These are phyloP conservation scores for Syzygium syzygioides DNA, from an alignment of 441 rosid genomes.

Conservation along the genomic window DNA sequence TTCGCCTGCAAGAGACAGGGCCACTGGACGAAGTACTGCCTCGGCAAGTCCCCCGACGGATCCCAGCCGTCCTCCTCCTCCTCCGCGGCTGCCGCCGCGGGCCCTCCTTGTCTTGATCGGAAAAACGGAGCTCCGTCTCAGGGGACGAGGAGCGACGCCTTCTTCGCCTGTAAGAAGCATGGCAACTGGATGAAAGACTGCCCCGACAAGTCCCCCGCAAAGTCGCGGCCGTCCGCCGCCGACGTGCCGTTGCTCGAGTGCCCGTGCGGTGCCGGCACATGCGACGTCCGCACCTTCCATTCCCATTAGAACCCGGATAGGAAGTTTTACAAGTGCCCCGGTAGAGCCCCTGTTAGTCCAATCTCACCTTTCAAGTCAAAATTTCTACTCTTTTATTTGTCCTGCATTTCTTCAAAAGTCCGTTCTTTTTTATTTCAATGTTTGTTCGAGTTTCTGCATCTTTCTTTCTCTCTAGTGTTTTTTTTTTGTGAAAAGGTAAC, in stretches of 20 bases:
- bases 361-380: background rate
- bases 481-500: background rate
- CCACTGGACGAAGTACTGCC: slow-evolving; percentile 40
- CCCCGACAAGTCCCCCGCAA: slow-evolving; percentile 16
- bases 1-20: slow-evolving; percentile 25
- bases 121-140: background rate
- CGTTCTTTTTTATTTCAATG: background rate
- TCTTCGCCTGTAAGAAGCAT: slow-evolving; percentile 20
- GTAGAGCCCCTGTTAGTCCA: background rate
- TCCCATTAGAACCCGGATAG: slow-evolving; percentile 22
- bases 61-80: background rate
- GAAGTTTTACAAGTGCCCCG: slow-evolving; percentile 30
- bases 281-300: slow-evolving; percentile 6
- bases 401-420: background rate
- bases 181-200: slow-evolving; percentile 47
- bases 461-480: background rate
- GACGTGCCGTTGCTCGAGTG: slow-evolving; percentile 27
- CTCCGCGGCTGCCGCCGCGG: background rate
- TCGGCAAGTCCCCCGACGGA: slow-evolving; percentile 6
- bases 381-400: background rate
- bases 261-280: slow-evolving; percentile 23
- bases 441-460: background rate
- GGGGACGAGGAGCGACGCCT: background rate
- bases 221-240: background rate
- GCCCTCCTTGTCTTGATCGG: background rate